These are phyloP conservation scores for Stachybotrys chartarum DNA, from an alignment of 2,329 filamentous ascomycete genomes.

Conservation along the genomic window DNA sequence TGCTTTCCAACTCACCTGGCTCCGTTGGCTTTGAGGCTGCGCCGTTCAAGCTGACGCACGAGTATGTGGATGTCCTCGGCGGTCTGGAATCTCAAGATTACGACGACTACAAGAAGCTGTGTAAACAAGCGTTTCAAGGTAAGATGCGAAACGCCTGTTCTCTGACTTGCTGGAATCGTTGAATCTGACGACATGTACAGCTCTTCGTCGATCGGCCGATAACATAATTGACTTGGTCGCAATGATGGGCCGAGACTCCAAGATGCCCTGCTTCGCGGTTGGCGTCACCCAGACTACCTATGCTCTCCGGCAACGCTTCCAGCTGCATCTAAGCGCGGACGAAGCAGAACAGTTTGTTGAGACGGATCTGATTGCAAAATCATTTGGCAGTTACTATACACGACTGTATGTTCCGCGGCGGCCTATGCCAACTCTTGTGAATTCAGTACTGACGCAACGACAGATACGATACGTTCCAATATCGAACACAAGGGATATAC, in stretches of 20 bases:
- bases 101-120: conserved; percentile 68
- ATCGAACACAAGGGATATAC: conserved; percentile 82
- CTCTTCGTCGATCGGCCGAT: conserved; percentile 70
- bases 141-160: conserved; percentile 11
- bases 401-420: conserved; percentile 55
- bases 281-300: conserved; percentile 65
- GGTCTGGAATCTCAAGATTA: conserved; percentile 64
- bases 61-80: conserved; percentile 78
- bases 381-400: conserved; percentile 80
- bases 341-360: conserved; percentile 79
- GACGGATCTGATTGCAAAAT: conserved; percentile 71
- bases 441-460: conserved; percentile 4
- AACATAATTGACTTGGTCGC: conserved; percentile 75
- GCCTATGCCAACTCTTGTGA: neutral
- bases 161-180: neutral
- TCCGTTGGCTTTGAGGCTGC: conserved; percentile 81
- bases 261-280: conserved; percentile 76
- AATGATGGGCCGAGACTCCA: conserved; percentile 77
- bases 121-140: conserved; percentile 81
- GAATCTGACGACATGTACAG: conserved; percentile 29
- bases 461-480: conserved; percentile 81
- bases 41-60: conserved; percentile 78
- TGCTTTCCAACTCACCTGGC: conserved; percentile 80
- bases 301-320: conserved; percentile 66
- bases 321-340: conserved; percentile 74